phyloP scores from a whole-genome alignment of 2,329 filamentous ascomycete species.

The Paecilomyces niveus region DNA sequence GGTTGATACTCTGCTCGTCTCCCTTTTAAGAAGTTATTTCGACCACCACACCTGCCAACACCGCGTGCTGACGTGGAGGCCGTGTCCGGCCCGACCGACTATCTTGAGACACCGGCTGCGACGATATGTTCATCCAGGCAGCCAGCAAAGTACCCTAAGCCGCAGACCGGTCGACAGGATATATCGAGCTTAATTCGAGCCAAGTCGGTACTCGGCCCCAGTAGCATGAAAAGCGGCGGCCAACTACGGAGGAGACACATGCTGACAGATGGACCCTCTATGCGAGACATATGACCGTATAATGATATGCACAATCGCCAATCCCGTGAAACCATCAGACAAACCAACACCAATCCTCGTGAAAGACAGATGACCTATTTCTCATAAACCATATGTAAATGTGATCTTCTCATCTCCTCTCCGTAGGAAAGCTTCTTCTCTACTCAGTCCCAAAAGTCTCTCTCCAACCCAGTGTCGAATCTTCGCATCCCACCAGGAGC shows the following conservation, averaged over 20 bases:
- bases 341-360: background rate
- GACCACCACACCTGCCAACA: background rate
- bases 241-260: background rate
- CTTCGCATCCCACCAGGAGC: slow-evolving; percentile 9
- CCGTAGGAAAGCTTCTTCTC: slow-evolving; percentile 3
- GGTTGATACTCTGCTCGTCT: background rate
- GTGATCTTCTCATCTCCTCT: slow-evolving; percentile 12
- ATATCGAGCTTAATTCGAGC: background rate
- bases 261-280: background rate
- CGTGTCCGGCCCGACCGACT: background rate
- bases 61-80: background rate
- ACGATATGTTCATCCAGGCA: background rate
- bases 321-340: background rate
- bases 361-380: background rate
- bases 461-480: slow-evolving; percentile 10
- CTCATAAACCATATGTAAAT: slow-evolving; percentile 11
- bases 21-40: background rate
- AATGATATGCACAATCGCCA: background rate
- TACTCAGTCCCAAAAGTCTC: slow-evolving; percentile 7
- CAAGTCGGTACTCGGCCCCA: background rate
- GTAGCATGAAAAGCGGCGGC: background rate
- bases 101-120: background rate
- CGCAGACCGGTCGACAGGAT: background rate
- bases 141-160: background rate
- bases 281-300: background rate